Conservation (phyloP, 169 alveolate species). For the Amoebophrya sp. region DNA sequence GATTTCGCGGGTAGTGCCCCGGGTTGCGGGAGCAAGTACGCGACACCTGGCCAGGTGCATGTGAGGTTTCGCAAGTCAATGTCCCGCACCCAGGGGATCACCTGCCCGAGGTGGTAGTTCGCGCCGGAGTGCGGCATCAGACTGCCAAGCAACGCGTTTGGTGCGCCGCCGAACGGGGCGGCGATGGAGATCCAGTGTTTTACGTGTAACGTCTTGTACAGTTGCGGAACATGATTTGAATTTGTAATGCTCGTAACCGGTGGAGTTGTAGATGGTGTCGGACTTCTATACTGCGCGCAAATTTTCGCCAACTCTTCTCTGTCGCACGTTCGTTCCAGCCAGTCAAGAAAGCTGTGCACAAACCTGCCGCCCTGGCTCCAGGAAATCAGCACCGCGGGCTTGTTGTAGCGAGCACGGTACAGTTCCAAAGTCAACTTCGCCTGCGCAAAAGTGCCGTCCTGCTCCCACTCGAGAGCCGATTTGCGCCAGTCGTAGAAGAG, state of each 20-base stretch:
- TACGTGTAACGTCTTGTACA: background rate
- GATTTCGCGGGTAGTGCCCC: background rate
- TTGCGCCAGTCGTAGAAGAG: constrained; percentile 14
- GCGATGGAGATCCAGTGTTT: background rate
- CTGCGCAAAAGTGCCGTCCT: background rate
- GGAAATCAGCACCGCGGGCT: background rate
- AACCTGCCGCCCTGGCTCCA: background rate
- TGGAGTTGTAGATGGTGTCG: too few relatives aligned
- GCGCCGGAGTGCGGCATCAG: constrained; percentile 6
- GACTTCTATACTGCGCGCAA: background rate
- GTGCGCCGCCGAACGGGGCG: background rate
- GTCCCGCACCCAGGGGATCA: background rate
- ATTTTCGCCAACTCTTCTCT: background rate
- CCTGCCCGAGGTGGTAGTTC: background rate
- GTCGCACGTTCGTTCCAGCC: background rate
- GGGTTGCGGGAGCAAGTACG: background rate
- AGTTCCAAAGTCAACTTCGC: background rate
- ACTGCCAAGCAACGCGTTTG: background rate
- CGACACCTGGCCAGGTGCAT: background rate
- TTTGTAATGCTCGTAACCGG: too few relatives aligned
- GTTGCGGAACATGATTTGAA: too few relatives aligned
- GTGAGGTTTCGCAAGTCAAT: background rate
- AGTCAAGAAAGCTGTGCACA: background rate
- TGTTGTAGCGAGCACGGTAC: background rate
- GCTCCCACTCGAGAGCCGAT: background rate